A percentile compares a stretch with the other conserved stretches of the same genome.
These are phyloP conservation scores for Zygotorulaspora chibaensis DNA, from an alignment of 805 yeast species.

Conservation along the genomic window DNA sequence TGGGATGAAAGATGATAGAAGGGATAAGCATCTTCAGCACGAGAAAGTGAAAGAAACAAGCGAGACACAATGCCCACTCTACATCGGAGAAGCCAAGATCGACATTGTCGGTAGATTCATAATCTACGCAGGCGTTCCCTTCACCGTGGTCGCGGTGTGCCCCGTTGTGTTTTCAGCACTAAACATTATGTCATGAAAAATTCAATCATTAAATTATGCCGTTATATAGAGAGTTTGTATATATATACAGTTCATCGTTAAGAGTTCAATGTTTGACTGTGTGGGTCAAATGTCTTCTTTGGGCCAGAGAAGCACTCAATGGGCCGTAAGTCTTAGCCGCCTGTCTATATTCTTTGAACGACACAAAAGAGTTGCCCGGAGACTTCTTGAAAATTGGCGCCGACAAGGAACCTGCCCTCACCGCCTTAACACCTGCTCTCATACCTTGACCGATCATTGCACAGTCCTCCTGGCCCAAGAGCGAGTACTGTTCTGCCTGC, in stretches of 20 bases:
- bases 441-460: slow-evolving; percentile 15
- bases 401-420: slow-evolving; percentile 2
- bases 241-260: slow-evolving; percentile 1
- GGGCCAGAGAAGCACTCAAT: slow-evolving; percentile 28
- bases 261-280: slow-evolving; percentile 2
- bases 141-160: slow-evolving; percentile 42
- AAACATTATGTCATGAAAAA: slow-evolving; percentile 6
- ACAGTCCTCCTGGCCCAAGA: too few species aligned
- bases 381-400: slow-evolving; percentile 9
- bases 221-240: background rate
- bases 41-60: slow-evolving; percentile 23
- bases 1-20: slow-evolving; percentile 24
- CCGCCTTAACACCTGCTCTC: slow-evolving; percentile 9
- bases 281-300: slow-evolving; percentile 20
- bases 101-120: slow-evolving; percentile 72
- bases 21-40: slow-evolving; percentile 22
- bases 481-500: too few species aligned
- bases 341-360: slow-evolving; percentile 38
- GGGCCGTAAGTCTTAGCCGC: slow-evolving; percentile 39
- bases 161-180: slow-evolving; percentile 22
- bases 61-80: slow-evolving; percentile 42
- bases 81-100: slow-evolving; percentile 61
- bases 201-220: background rate
- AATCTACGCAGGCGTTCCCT: slow-evolving; percentile 78
- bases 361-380: slow-evolving; percentile 35